phyloP scores from a whole-genome alignment of 805 yeast genomes.

The Cyberlindnera lachancei region DNA sequence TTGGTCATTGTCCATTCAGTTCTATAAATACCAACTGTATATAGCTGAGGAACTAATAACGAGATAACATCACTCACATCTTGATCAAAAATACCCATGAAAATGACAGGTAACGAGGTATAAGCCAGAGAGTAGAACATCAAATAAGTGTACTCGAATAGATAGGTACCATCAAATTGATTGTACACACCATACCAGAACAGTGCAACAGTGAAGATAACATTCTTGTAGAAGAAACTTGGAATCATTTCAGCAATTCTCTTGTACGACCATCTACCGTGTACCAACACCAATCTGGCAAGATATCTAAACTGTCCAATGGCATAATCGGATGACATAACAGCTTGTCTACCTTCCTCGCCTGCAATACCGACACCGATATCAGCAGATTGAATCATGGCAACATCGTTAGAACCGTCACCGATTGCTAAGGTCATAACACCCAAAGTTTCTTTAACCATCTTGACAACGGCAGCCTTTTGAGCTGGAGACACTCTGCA shows the following conservation, averaged over 20 bases:
- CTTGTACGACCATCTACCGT: slow-evolving; percentile 84
- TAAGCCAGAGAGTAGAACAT: slow-evolving; percentile 80
- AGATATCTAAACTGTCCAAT: slow-evolving; percentile 75
- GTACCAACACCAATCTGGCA: slow-evolving; percentile 59
- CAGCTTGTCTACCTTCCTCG: slow-evolving; percentile 88
- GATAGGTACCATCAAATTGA: slow-evolving; percentile 72
- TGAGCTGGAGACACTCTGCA: slow-evolving; percentile 88
- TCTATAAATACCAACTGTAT: slow-evolving; percentile 65
- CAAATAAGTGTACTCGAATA: slow-evolving; percentile 71
- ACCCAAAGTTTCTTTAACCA: slow-evolving; percentile 65
- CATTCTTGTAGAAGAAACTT: slow-evolving; percentile 71
- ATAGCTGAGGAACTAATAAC: slow-evolving; percentile 65
- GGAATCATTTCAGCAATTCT: slow-evolving; percentile 81
- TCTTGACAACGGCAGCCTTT: slow-evolving; percentile 73
- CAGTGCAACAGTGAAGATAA: slow-evolving; percentile 62
- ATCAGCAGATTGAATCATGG: slow-evolving; percentile 85
- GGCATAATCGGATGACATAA: slow-evolving; percentile 83
- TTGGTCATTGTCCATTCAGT: slow-evolving; percentile 63
- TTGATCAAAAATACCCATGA: slow-evolving; percentile 74
- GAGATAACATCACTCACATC: slow-evolving; percentile 69
- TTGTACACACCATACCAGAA: slow-evolving; percentile 76
- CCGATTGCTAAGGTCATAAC: slow-evolving; percentile 87
- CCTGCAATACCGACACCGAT: slow-evolving; percentile 89
- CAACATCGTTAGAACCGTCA: slow-evolving; percentile 86
- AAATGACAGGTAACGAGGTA: slow-evolving; percentile 74